These are phyloP conservation scores for Dipteronia dyeriana DNA, from an alignment of 345 rosid genomes.

Conservation along the genomic window DNA sequence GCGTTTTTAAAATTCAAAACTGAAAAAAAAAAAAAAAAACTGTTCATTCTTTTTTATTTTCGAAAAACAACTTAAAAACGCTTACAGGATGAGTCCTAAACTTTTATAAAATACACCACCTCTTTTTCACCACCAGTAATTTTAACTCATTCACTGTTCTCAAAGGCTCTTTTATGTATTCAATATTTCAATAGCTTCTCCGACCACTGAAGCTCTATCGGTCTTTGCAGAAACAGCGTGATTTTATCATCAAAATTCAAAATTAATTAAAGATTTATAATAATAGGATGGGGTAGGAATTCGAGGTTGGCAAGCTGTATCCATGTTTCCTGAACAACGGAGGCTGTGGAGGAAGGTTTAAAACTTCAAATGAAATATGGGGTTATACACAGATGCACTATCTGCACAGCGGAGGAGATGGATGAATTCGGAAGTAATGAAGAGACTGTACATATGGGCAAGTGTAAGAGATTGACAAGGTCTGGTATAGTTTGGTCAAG, in stretches of 20 bases:
- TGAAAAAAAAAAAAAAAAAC: no score
- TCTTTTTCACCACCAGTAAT: conserved; percentile 71
- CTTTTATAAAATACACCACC: conserved; percentile 57
- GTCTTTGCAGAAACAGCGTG: conserved; percentile 27
- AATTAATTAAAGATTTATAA: no score
- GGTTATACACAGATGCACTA: no score
- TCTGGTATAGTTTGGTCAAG: conserved; percentile 40
- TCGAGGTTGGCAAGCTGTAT: conserved; percentile 27
- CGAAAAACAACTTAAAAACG: no score
- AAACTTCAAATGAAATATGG: no score
- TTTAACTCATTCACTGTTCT: conserved; percentile 70
- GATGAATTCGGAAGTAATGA: conserved; percentile 28
- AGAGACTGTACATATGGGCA: conserved; percentile 47
- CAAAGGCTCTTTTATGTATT: conserved; percentile 70
- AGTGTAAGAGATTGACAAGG: conserved; percentile 65
- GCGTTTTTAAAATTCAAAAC: no score
- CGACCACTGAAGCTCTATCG: conserved; percentile 85
- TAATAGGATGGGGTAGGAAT: background rate
- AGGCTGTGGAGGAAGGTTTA: conserved; percentile 69
- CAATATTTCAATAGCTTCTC: conserved; percentile 68
- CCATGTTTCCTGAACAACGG: conserved; percentile 50
- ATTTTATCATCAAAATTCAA: background rate
- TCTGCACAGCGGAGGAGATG: conserved; percentile 34
- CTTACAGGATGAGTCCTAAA: conserved; percentile 45
- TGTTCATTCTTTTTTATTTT: conserved; percentile 38